phyloP scores from a whole-genome alignment of 768 basidiomycete species.

The Podaxis sp. region DNA sequence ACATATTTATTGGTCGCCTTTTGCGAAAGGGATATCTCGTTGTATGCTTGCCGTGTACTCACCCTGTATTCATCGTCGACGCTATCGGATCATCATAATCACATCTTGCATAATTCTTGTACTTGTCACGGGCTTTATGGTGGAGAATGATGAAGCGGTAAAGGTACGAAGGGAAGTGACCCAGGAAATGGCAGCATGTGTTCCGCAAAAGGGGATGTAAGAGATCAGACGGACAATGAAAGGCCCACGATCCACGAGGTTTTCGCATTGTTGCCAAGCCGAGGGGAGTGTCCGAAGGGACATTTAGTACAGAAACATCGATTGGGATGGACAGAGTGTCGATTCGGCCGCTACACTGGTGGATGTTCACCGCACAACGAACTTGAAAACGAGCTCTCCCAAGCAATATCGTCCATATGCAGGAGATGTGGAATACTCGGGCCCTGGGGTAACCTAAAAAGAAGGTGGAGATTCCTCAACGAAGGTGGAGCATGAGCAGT shows the following conservation, averaged over 20 bases:
- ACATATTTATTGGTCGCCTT: background rate
- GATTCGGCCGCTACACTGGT: too few species aligned
- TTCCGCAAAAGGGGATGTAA: background rate
- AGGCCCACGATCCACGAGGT: background rate
- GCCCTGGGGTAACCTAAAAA: too few species aligned
- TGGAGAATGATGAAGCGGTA: background rate
- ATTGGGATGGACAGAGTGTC: background rate
- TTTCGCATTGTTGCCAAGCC: background rate
- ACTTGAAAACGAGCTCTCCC: too few species aligned
- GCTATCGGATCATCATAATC: constrained; percentile 8
- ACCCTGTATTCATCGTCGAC: constrained; percentile 10
- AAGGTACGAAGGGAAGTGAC: background rate
- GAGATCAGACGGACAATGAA: background rate
- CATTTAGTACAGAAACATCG: background rate
- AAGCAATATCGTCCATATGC: too few species aligned
- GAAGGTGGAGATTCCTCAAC: too few species aligned
- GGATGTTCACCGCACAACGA: too few species aligned
- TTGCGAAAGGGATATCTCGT: background rate
- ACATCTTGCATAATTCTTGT: constrained; percentile 8
- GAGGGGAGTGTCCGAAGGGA: background rate
- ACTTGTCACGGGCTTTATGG: background rate
- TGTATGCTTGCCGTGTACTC: constrained; percentile 11
- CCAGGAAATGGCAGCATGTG: background rate
- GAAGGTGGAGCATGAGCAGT: too few species aligned
- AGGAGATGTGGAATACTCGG: too few species aligned